Conservation (phyloP, 2,329 filamentous ascomycete species). For the Fusarium graminum region DNA sequence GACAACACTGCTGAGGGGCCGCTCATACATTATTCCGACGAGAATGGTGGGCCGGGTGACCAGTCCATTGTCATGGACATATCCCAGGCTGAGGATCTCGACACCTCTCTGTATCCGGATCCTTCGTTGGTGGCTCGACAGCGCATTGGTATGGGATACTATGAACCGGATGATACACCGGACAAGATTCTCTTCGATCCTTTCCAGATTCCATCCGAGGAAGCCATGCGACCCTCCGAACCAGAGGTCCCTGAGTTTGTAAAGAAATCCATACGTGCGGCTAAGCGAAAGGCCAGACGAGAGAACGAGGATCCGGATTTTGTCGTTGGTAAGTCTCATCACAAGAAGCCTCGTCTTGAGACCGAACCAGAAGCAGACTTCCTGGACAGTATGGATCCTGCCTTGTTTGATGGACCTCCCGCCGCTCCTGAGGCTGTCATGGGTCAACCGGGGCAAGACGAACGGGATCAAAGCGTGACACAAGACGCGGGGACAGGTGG, state of each 20-base stretch:
- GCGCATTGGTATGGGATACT: conserved; percentile 71
- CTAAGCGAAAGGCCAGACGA: conserved; percentile 65
- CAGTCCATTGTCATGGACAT: conserved; percentile 16
- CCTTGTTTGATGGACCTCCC: conserved; percentile 57
- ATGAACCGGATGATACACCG: conserved; percentile 68
- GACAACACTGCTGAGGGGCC: conserved; percentile 24
- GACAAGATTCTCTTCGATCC: conserved; percentile 72
- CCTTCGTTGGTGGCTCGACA: conserved; percentile 61
- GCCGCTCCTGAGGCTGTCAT: conserved; percentile 38
- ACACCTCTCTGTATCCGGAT: conserved; percentile 62
- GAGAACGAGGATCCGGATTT: conserved; percentile 70
- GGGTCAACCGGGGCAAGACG: conserved; percentile 34
- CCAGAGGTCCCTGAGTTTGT: conserved; percentile 66
- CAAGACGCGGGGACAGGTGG: conserved; percentile 11
- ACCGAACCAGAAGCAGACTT: conserved; percentile 51
- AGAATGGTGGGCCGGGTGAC: conserved; percentile 7
- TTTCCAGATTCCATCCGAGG: conserved; percentile 66
- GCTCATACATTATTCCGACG: conserved; percentile 26
- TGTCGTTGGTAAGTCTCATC: conserved; percentile 57
- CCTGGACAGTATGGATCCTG: conserved; percentile 64
- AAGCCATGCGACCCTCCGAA: conserved; percentile 58
- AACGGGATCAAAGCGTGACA: conserved; percentile 38
- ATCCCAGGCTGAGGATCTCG: conserved; percentile 49
- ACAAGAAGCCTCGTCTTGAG: conserved; percentile 57
- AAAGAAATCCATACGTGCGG: conserved; percentile 66